Evolutionary conservation across 2,329 filamentous ascomycete genomes (phyloP).

Genomic region (Knufia fluminis): DNA sequence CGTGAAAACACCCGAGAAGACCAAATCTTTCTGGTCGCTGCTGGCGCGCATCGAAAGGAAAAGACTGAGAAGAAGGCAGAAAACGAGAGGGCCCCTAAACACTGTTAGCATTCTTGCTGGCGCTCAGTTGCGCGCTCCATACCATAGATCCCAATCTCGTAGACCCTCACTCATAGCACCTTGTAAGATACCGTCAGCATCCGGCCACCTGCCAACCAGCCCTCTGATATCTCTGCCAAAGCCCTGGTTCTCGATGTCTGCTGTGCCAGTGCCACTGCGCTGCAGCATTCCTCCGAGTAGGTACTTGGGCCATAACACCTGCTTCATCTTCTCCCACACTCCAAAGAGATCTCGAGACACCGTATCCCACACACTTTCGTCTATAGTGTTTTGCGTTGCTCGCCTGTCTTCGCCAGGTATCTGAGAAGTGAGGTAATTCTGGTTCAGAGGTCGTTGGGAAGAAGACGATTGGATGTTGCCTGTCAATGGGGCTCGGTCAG

Average conservation of each 20-base stretch:
- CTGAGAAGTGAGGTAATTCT: conserved; percentile 75
- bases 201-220: conserved; percentile 55
- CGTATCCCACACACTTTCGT: conserved; percentile 97
- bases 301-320: conserved; percentile 93
- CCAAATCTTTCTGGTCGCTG: conserved; percentile 70
- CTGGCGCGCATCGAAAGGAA: conserved; percentile 76
- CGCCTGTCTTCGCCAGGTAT: conserved; percentile 89
- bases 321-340: conserved; percentile 96
- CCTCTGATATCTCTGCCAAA: conserved; percentile 43
- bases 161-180: conserved; percentile 77
- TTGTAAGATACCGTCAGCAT: conserved; percentile 57
- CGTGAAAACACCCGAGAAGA: conserved; percentile 94
- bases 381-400: conserved; percentile 85
- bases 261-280: conserved; percentile 48
- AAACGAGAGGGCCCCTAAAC: conserved; percentile 74
- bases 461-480: conserved; percentile 68
- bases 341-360: conserved; percentile 81
- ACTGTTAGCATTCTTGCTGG: conserved; percentile 5
- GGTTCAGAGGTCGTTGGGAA: conserved; percentile 49
- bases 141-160: conserved; percentile 94
- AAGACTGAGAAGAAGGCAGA: conserved; percentile 80
- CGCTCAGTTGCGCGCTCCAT: conserved; percentile 20
- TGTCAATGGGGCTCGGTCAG: conserved; percentile 69
- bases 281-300: conserved; percentile 62
- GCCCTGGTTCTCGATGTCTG: conserved; percentile 45